Percentiles rank a stretch among this genome's conserved stretches.
Evolutionary conservation across 345 rosid species (phyloP).

Genomic region (Cardiospermum halicacabum): DNA sequence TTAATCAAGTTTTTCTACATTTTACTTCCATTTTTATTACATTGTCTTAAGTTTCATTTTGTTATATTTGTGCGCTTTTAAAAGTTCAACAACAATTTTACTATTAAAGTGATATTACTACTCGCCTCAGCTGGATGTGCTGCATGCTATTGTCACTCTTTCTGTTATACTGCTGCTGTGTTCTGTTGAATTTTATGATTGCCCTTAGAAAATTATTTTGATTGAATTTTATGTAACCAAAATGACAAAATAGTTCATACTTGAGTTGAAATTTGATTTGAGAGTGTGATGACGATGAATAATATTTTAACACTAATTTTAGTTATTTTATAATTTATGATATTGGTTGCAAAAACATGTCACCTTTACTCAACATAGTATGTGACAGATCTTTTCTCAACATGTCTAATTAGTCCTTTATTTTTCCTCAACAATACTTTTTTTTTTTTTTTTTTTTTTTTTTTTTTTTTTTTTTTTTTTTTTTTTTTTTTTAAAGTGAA

Average conservation of each 20-base stretch:
- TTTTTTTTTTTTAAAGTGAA: background rate
- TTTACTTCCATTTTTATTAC: too few species aligned
- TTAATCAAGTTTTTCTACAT: too few species aligned
- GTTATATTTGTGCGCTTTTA: too few species aligned
- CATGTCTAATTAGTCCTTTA: background rate
- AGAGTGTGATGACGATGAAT: background rate
- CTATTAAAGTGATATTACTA: too few species aligned
- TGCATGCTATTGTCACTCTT: background rate
- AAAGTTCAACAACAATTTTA: too few species aligned
- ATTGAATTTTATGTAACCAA: background rate
- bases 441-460: background rate
- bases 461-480: too few species aligned
- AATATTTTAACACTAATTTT: background rate
- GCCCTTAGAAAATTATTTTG: background rate
- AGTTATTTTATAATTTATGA: background rate
- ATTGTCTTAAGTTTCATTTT: too few species aligned
- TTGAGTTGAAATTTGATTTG: background rate
- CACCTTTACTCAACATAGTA: background rate
- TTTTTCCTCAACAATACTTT: too few species aligned
- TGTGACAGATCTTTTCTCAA: background rate
- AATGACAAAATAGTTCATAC: background rate
- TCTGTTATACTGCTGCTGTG: background rate
- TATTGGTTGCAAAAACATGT: background rate
- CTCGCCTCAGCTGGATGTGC: background rate
- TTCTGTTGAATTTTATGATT: background rate